A percentile compares a stretch with the other conserved stretches of the same genome.
Evolutionary conservation across 2,329 filamentous ascomycete species (phyloP).

Genomic region (Calonectria pteridis): DNA sequence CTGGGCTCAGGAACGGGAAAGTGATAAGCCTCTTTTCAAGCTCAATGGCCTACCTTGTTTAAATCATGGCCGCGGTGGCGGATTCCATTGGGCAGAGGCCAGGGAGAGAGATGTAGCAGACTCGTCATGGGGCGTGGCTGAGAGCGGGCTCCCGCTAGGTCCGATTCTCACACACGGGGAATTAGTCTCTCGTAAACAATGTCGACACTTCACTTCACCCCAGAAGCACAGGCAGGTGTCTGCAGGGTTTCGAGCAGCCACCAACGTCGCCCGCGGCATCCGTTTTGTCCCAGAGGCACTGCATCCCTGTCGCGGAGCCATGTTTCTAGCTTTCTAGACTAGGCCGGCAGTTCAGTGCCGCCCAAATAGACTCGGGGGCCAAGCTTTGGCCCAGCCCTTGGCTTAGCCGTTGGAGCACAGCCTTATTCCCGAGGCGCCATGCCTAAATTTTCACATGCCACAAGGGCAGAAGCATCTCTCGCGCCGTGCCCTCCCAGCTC

Average conservation of each 20-base stretch:
- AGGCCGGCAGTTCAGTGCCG: background rate
- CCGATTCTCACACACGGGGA: background rate
- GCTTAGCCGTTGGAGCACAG: background rate
- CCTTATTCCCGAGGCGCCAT: slow-evolving; percentile 2
- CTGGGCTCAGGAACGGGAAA: background rate
- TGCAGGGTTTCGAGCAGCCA: background rate
- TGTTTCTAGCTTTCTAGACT: background rate
- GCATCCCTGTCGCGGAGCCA: background rate
- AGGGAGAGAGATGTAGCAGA: background rate
- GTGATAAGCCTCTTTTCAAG: slow-evolving; percentile 11
- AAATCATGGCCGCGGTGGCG: background rate
- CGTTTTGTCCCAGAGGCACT: background rate
- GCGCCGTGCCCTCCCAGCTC: too few relatives aligned
- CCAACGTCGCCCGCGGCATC: background rate
- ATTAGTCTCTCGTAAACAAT: background rate
- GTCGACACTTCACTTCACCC: background rate
- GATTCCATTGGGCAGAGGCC: background rate
- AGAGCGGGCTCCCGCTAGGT: background rate
- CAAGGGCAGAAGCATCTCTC: background rate
- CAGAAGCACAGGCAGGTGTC: background rate
- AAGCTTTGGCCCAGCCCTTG: slow-evolving; percentile 1
- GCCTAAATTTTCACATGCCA: background rate
- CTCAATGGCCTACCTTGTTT: background rate
- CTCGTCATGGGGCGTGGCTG: slow-evolving; percentile 5
- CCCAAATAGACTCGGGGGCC: background rate